Conservation (phyloP, 176 grass and related monocot genomes). For the Aegilops sharonensis region DNA sequence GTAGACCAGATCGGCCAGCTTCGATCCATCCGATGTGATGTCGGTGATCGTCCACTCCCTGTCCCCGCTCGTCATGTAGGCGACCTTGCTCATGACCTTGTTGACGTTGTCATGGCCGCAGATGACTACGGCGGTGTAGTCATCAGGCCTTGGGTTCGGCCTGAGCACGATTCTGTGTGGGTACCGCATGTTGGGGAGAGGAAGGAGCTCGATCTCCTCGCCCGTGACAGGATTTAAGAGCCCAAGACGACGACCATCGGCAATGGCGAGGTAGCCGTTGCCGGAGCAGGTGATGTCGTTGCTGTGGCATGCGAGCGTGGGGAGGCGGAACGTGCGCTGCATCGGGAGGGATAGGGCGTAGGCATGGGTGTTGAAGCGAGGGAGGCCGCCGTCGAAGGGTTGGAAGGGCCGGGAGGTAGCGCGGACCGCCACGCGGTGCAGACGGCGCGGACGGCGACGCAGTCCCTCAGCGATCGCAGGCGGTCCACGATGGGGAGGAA, state of each 20-base stretch:
- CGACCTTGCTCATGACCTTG: background rate
- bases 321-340: background rate
- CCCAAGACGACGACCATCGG: no score
- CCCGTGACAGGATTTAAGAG: background rate
- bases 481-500: no score
- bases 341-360: background rate
- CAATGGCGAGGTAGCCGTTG: background rate
- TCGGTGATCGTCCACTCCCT: background rate
- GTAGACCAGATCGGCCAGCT: slow-evolving; percentile 11
- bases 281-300: background rate
- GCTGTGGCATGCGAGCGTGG: background rate
- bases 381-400: no score
- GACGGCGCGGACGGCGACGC: background rate
- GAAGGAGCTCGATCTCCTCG: background rate
- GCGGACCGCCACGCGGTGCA: slow-evolving; percentile 6
- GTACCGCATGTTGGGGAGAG: no score
- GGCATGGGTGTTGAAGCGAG: no score
- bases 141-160: no score
- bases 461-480: background rate
- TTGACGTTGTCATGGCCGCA: no score
- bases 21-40: fast-evolving
- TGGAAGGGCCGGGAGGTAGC: background rate
- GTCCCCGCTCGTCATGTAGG: background rate
- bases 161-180: no score
- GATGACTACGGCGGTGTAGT: no score